phyloP scores from a whole-genome alignment of 106 monocot genomes.

The Allium fistulosum region DNA sequence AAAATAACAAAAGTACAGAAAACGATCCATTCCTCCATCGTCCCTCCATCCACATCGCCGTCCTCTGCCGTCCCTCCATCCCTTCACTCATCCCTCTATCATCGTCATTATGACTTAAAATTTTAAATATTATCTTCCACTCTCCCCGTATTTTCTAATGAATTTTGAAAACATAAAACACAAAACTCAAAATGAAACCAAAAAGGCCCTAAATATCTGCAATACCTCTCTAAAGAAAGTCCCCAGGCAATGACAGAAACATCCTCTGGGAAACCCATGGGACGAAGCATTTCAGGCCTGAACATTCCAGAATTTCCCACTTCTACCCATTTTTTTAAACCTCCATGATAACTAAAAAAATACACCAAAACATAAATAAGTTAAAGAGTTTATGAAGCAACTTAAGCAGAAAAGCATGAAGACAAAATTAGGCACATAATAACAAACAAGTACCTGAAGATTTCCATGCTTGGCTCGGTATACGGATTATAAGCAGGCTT shows the following conservation, averaged over 20 bases:
- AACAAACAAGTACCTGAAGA: constrained; percentile 71
- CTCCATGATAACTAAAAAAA: constrained; percentile 76
- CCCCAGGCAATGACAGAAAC: constrained; percentile 98
- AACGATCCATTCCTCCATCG: too few relatives aligned
- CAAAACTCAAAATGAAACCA: background rate
- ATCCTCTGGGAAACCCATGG: constrained; percentile 95
- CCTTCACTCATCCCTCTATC: too few relatives aligned
- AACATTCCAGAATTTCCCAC: constrained; percentile 98
- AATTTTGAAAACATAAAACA: background rate
- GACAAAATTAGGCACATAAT: background rate
- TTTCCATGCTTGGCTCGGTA: constrained; percentile 99
- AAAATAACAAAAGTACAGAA: background rate
- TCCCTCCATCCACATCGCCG: too few relatives aligned
- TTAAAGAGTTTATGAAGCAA: background rate
- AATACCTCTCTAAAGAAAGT: constrained; percentile 91
- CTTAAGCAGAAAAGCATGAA: background rate
- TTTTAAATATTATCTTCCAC: too few relatives aligned
- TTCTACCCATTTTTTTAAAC: constrained; percentile 94
- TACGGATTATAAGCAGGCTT: constrained; percentile 99
- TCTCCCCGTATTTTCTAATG: background rate
- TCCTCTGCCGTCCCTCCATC: too few relatives aligned
- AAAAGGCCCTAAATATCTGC: background rate
- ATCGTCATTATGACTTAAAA: too few relatives aligned
- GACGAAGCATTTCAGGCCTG: constrained; percentile 91
- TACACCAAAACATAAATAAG: background rate